Evolutionary conservation across 768 basidiomycete genomes (phyloP), one percentile per base, ranked within the genome.

Genomic region (Tulasnella sp.): DNA sequence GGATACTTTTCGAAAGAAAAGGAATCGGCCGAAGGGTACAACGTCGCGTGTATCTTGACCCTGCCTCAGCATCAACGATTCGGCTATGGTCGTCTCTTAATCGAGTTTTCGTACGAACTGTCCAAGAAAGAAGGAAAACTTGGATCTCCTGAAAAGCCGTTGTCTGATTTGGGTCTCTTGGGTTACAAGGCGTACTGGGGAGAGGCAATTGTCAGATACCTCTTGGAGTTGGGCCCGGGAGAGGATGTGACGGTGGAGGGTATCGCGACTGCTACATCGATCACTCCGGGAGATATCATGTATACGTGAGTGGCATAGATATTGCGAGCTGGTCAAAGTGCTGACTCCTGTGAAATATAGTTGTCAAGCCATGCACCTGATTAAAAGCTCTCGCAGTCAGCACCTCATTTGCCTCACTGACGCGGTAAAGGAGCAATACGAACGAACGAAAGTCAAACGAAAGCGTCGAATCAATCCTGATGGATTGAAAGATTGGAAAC

Each of bases 1-100:
- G 96, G 96, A 32, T 99, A 98, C 82, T 99, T 99, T 81, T 98
- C 95, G 35, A 98, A 98, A 79, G 97, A 99, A 83, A 99, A 99
- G 79, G 97, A 99, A 80, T 95, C 88, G 2, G 91, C 97, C 34
- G 97, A 99, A 77, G 93, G 89, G 77, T 99, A 98, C 84, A 99
- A 99, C 80, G 92, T 99, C 70, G 97, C 97, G 0, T 99, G 97
- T 84, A 98, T 99, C 80, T 83, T 98, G 73, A 95, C 97, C n/a
- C 86, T 99, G 47, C 97, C 97, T 5, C 97, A 99, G 79, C 93
- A 98, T 79, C 97, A 99, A 80, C 90, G 96, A 39, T 90, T 92
- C 78, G 95, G 95, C 5, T 97, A 94, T 79, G 97, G 97, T 72
- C 93, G 94, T 79, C 83, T 98, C 34, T 83, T 99, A 41, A 99